Base-by-base conservation (phyloP, 140 eudicot species). In the Erigeron philadelphicus region DNA sequence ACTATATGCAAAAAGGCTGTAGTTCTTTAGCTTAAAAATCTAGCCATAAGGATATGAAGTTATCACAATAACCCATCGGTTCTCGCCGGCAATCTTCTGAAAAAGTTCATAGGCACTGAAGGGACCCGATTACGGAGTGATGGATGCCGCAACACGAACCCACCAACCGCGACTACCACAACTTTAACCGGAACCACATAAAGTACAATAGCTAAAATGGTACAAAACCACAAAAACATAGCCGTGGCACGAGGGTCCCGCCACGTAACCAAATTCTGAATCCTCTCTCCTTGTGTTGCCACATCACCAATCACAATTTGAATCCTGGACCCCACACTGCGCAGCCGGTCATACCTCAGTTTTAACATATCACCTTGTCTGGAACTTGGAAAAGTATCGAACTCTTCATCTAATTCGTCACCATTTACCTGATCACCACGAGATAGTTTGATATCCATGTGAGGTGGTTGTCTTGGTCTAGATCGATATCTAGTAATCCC, bases 221-320 rank as follows among this genome's bases (percentile, higher is more conserved):
- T 45, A 41, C 96, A 85, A 56, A 86, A 76, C n/a, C 61, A 43
- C 45, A 86, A 60, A 71, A 88, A 85, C 75, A 88, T 43, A 12
- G 84, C 64, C 0, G 96, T 88, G 17, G 96, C 90, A 25, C 96
- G 85, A 2, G 90, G 96, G 67, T 88, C 96, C 17, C 96, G 79
- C 96, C 96, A 88, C 53, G 83, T 72, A 0, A 86, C 66, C 64
- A 88, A 62, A 63, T 76, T 76, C 31, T 84, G 83, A 15, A 88
- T 49, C 81, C 93, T 76, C 80, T 88, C 96, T 56, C 85, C 85
- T 73, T 85, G 90, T 17, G 87, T 85, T 1, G 93, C 96, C 79
- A 88, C 25, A 58, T 86, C 93, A 21, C 96, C 88, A 0, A 68
- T 60, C 67, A 85, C 58, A 0, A 77, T 79, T 38, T 88, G 96